These are phyloP conservation scores for Vanrija humicola DNA, from an alignment of 1,284 basidiomycete genomes.

Conservation along the genomic window DNA sequence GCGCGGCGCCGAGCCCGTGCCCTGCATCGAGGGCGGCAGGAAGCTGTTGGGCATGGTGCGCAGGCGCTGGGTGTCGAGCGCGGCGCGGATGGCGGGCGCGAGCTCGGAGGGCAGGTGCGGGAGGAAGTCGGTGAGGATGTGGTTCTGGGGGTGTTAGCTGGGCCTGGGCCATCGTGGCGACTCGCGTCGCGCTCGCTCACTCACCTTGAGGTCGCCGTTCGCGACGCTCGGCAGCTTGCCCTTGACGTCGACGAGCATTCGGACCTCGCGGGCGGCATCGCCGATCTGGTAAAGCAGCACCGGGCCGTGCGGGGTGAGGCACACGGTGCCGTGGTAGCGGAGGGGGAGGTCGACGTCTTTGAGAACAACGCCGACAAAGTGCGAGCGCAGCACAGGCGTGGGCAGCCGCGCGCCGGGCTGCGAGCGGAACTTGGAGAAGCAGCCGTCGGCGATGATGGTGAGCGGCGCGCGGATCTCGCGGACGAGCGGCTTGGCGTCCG, in stretches of 20 bases:
- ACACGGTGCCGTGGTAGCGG: slow-evolving; percentile 82
- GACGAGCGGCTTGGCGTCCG: slow-evolving; percentile 12
- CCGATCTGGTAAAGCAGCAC: slow-evolving; percentile 87
- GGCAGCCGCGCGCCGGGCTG: slow-evolving; percentile 30
- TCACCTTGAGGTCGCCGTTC: slow-evolving; percentile 60
- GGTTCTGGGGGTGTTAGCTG: slow-evolving; percentile 50
- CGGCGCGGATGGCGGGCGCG: slow-evolving; percentile 59
- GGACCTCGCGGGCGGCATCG: slow-evolving; percentile 61
- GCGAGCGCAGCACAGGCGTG: slow-evolving; percentile 61
- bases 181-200: slow-evolving; percentile 40
- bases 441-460: slow-evolving; percentile 89
- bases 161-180: neutral
- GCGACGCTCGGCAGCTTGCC: slow-evolving; percentile 72
- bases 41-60: slow-evolving; percentile 96
- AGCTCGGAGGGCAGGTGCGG: slow-evolving; percentile 73
- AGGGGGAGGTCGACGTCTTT: slow-evolving; percentile 72
- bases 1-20: slow-evolving; percentile 51
- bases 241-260: slow-evolving; percentile 90
- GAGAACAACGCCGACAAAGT: slow-evolving; percentile 78
- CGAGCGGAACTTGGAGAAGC: slow-evolving; percentile 78
- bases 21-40: slow-evolving; percentile 80
- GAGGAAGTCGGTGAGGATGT: slow-evolving; percentile 67
- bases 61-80: slow-evolving; percentile 67
- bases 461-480: slow-evolving; percentile 61
- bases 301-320: slow-evolving; percentile 68